Base-by-base conservation (phyloP, 2,329 filamentous ascomycete species). In the Diatrype stigma region DNA sequence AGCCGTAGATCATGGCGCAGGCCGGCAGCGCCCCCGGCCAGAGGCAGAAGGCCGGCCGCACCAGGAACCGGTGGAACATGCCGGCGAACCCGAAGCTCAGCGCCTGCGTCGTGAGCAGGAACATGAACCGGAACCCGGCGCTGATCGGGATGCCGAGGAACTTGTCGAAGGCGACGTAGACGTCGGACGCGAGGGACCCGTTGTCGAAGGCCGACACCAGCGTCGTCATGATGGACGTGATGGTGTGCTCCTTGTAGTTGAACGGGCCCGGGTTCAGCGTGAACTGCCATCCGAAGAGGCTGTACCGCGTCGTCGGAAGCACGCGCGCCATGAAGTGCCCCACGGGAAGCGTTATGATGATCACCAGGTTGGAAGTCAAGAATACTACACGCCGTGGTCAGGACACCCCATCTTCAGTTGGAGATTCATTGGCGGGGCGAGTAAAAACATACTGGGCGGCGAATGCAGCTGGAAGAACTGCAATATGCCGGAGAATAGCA, bases 11-110 rank as follows among this genome's bases (percentile, higher is more conserved):
- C 32, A 87, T 73, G 2, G 82, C 75, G 38, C 78, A 75, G 60
- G 83, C 86, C 61, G 85, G 79, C 32, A 77, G 70, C 26, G 79
- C 76, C 21, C 76, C 73, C 1, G 82, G 82, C 82, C 82, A 86
- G 47, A 86, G 79, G 81, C 85, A 85, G 48, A 80, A 76, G 2
- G 82, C 80, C 1, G 81, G 83, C 67, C 73, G 79, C 23, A 82
- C 75, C 26, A 86, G 73, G 67, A 82, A 86, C 34, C 80, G 75
- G 21, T 81, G 73, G 26, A 75, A 72, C 51, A 86, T 63, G 2
- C 83, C 83, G 7, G 84, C 84, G 28, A 86, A 69, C 2, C 83
- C 82, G 34, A 51, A 51, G 26, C 48, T 50, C 37, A 50, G 42
- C 19, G 48, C 48, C 32, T 50, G 48, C n/a, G 48, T 50, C 12